Base-by-base conservation (phyloP, 257 asterid genomes). In the Gentiana dahurica region DNA sequence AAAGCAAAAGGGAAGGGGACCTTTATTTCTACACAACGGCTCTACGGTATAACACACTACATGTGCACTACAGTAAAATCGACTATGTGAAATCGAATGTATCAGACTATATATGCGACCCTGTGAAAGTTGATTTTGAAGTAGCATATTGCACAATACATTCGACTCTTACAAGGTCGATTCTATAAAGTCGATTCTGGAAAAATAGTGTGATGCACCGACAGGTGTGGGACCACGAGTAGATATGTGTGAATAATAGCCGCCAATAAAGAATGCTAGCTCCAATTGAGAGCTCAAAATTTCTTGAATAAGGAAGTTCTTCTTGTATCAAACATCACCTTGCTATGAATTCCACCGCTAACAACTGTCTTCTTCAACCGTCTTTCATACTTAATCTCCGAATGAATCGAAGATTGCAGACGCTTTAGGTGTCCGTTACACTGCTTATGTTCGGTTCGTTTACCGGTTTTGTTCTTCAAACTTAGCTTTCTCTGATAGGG, bases 401-500 rank as follows among this genome's bases (percentile, higher is more conserved):
- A 68, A 12, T 67, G 72, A 38, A 82, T 72, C 7, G 68, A 62
- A 5, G 77, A 58, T 34, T 76, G 79, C 65, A 85, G 69, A 34
- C 73, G 75, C 62, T 63, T 75, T 10, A 85, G 77, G 50, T 75
- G 81, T 50, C 79, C 85, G 37, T 37, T 68, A 36, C 90, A 81
- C 47, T 77, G 80, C 57, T 64, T 67, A 70, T 85, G 86, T 41
- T 7, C 10, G 9, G 9, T 10, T 41, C 46, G 6, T 48, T 77
- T 75, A 24, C 24, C 24, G 49, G 39, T 41, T 6, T 35, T 63
- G 38, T 63, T 74, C 11, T 68, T 71, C 1, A 73, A 74, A 48
- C 35, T 36, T 41, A 57, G 59, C 57, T 70, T 79, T 66, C 87
- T 65, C 33, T 57, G 61, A 57, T 73, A 68, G 24, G 81, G 85